Conservation (phyloP, 768 basidiomycete species). For the Clitopilus hobsonii region DNA sequence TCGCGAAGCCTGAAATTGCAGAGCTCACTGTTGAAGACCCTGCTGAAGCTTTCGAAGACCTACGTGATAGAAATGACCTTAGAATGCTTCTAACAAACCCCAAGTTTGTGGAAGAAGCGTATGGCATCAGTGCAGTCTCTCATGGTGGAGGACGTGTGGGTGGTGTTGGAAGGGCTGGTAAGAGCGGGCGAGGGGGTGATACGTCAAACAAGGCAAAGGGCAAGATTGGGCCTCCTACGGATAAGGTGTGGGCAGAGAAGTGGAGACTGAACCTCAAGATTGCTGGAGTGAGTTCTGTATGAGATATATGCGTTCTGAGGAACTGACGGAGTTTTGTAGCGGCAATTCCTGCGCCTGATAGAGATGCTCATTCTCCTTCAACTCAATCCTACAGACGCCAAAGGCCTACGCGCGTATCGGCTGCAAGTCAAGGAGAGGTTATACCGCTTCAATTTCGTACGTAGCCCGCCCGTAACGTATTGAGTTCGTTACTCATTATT, state of each 20-base stretch:
- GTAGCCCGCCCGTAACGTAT: constrained; percentile 20
- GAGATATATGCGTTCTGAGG: background rate
- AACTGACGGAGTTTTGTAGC: constrained; percentile 37
- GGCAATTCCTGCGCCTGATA: constrained; percentile 87
- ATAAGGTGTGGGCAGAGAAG: constrained; percentile 72
- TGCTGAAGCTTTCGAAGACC: constrained; percentile 95
- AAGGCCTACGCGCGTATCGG: constrained; percentile 61
- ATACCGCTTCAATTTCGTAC: constrained; percentile 91
- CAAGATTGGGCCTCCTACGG: constrained; percentile 73
- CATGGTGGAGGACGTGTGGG: constrained; percentile 49
- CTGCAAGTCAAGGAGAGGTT: constrained; percentile 93
- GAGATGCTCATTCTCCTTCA: constrained; percentile 86
- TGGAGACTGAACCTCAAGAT: constrained; percentile 86
- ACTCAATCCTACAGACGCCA: constrained; percentile 57
- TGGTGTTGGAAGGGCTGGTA: constrained; percentile 37
- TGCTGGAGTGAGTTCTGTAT: constrained; percentile 58
- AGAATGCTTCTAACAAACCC: constrained; percentile 63
- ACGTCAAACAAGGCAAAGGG: constrained; percentile 30
- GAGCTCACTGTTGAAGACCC: constrained; percentile 98
- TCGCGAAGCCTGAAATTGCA: constrained; percentile 63
- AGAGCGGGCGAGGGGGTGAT: constrained; percentile 28
- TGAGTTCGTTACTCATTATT: constrained; percentile 1
- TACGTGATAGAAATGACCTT: constrained; percentile 90
- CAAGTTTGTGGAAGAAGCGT: constrained; percentile 69
- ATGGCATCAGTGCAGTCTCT: constrained; percentile 40